Percentiles rank a stretch among this genome's conserved stretches.
phyloP scores from a whole-genome alignment of 768 basidiomycete species.

The Chalciporus pseudorubinellus region DNA sequence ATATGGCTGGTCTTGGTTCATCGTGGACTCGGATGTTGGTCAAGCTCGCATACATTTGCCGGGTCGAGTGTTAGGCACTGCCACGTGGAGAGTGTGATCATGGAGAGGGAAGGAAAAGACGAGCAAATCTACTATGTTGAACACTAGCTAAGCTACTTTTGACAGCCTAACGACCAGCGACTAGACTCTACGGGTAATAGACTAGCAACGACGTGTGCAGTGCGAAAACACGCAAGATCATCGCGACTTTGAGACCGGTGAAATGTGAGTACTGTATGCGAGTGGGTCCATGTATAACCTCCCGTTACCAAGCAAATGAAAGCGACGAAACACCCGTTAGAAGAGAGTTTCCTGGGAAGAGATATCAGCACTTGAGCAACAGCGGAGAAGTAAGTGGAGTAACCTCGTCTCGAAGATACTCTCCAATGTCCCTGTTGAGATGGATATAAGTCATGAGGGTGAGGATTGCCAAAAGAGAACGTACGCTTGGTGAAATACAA shows the following conservation, averaged over 20 bases:
- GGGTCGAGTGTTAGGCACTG: not conserved
- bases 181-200: not conserved
- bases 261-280: slow-evolving; percentile 11
- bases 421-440: slow-evolving; percentile 81
- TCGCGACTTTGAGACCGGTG: slow-evolving; percentile 45
- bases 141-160: not conserved
- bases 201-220: too few species aligned
- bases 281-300: slow-evolving; percentile 10
- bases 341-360: slow-evolving; percentile 71
- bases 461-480: not conserved
- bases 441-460: slow-evolving; percentile 6
- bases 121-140: not conserved
- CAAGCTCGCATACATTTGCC: not conserved
- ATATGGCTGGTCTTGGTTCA: slow-evolving; percentile 41
- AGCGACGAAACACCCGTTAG: slow-evolving; percentile 33
- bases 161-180: not conserved
- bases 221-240: not conserved
- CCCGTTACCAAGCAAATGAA: slow-evolving; percentile 21
- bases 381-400: slow-evolving; percentile 14
- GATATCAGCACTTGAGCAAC: slow-evolving; percentile 13
- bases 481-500: slow-evolving; percentile 98
- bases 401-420: slow-evolving; percentile 97
- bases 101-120: too few species aligned
- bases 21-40: slow-evolving; percentile 15
- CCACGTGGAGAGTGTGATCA: not conserved